Conservation (phyloP, 1,139 yeast species). For the Meyerozyma smithsonii region DNA sequence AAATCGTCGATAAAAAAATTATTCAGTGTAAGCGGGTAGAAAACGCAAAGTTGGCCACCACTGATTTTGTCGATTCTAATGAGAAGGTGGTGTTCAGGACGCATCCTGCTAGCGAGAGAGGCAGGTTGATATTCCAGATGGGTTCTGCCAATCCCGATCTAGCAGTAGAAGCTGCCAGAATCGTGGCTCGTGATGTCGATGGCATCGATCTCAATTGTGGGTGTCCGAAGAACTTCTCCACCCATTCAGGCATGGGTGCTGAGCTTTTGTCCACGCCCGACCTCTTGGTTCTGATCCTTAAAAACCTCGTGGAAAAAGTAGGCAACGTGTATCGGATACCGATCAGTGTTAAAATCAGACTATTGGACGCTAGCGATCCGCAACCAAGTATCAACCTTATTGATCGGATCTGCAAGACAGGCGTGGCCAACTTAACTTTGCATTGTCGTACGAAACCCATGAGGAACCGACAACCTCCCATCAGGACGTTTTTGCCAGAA, state of each 20-base stretch:
- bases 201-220: conserved; percentile 95
- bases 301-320: conserved; percentile 65
- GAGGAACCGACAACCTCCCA: conserved; percentile 84
- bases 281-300: conserved; percentile 60
- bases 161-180: conserved; percentile 82
- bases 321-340: conserved; percentile 76
- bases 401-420: conserved; percentile 64
- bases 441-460: conserved; percentile 88
- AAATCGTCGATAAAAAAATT: conserved; percentile 81
- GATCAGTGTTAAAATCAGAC: conserved; percentile 83
- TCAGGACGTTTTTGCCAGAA: conserved; percentile 58
- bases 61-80: conserved; percentile 47
- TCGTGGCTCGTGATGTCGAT: conserved; percentile 79
- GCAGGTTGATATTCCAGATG: conserved; percentile 75
- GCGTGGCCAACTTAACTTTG: conserved; percentile 77
- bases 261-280: conserved; percentile 84
- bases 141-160: conserved; percentile 81
- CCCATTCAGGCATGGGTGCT: conserved; percentile 97
- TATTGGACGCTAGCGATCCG: conserved; percentile 51
- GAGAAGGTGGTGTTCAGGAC: conserved; percentile 66
- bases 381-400: conserved; percentile 63
- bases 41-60: conserved; percentile 52
- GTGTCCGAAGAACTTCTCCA: conserved; percentile 86
- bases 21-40: conserved; percentile 59
- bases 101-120: conserved; percentile 53